phyloP scores from a whole-genome alignment of 2,329 filamentous ascomycete genomes.

The Dactylellina cionopaga region DNA sequence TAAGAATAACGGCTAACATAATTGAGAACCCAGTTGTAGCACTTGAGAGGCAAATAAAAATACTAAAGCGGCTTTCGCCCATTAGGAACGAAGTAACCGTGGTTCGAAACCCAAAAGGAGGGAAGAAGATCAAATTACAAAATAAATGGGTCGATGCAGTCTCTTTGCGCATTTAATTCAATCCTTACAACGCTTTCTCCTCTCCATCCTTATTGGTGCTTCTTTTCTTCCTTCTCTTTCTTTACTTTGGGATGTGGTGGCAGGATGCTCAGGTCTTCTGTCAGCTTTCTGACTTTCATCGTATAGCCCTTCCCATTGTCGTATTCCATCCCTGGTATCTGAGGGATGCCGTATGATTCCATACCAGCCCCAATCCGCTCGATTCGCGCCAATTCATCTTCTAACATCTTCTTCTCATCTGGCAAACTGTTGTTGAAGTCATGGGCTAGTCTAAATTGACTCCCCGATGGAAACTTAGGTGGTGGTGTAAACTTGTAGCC shows the following conservation, averaged over 20 bases:
- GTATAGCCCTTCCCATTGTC: conserved; percentile 16
- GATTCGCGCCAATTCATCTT: conserved; percentile 25
- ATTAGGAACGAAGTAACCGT: too few relatives aligned
- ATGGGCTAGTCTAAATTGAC: conserved; percentile 26
- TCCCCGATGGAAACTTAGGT: conserved; percentile 44
- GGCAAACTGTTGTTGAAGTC: conserved; percentile 20
- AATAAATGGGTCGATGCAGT: neutral
- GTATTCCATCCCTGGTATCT: conserved; percentile 13
- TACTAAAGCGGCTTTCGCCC: too few relatives aligned
- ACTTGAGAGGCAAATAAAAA: too few relatives aligned
- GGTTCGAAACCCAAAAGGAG: neutral
- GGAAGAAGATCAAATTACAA: neutral
- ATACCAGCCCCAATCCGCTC: conserved; percentile 21
- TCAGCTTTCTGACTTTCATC: conserved; percentile 21
- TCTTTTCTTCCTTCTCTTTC: neutral
- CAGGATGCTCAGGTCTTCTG: conserved; percentile 18
- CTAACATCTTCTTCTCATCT: conserved; percentile 25
- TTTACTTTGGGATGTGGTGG: neutral
- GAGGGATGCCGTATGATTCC: neutral
- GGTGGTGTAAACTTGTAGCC: conserved; percentile 55
- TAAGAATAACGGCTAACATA: too few relatives aligned
- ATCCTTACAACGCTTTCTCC: neutral
- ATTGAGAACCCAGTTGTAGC: too few relatives aligned
- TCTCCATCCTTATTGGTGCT: conserved; percentile 22
- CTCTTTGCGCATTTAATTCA: neutral